Evolutionary conservation across 169 alveolate species (phyloP), one percentile per base, ranked within the genome.

Genomic region (Pseudocohnilembus persalinus): DNA sequence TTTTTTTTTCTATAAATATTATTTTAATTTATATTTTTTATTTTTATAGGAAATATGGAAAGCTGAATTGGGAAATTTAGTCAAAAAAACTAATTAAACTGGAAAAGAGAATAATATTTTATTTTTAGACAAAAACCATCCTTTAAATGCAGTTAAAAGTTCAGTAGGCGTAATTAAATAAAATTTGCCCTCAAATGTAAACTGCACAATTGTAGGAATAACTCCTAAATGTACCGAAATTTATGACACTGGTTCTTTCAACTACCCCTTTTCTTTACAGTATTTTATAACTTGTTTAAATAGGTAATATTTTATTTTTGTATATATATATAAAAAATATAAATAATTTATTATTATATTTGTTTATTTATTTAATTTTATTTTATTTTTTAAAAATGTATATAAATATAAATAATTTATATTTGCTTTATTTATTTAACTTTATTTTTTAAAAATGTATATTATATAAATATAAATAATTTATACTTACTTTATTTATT

Each of bases 101-200:
- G 68, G 68, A 74, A 81, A 76, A 29, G 32, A 72, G 84, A 80
- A 87, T 82, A 76, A 90, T 72, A 82, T 90, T 29, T 65, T 93
- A 49, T 90, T 88, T 79, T 76, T 93, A 73, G 96, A 93, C 86
- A 93, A 93, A 88, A 93, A 93, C 76, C 94, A 90, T 86, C 96
- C 96, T 68, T 90, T 88, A 76, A 89, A 86, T 79, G 94, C 93
- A 0, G 77, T 93, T n/a, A 49, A 77, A 63, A 88, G 88, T 68
- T 79, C 93, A 11, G 73, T 89, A 1, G 88, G 76, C 1, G 82
- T 88, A 31, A 82, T 93, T 35, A 74, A 85, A 32, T 82, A 89
- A 81, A 89, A 78, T 77, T 30, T 84, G 0, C 82, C 89, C 32
- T 31, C 76, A 28, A 81, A 74, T 73, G 64, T 85, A 0, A 78